Base-by-base conservation (phyloP, 225 moss, liverwort and hornwort species). In the Thuidium tamariscinum region DNA sequence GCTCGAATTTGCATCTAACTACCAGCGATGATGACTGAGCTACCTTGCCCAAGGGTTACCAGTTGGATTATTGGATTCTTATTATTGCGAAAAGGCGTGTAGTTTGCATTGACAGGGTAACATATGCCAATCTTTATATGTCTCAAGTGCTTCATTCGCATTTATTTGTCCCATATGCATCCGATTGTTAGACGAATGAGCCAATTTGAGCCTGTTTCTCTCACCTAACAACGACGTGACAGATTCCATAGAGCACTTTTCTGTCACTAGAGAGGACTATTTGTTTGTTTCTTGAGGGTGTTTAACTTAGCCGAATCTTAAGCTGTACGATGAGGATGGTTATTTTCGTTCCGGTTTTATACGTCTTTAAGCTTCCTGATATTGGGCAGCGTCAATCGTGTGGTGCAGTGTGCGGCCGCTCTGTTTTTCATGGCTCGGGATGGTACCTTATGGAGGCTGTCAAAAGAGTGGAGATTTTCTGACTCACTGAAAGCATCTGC, bases 401-500 rank as follows among this genome's bases (percentile, higher is more conserved):
- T 89, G 83, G 64, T 76, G 85, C 93, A 96, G 96, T 89, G 94
- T 89, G 90, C 89, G 32, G 92, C 93, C 82, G 98, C 98, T 49
- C 41, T 96, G 29, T 64, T 93, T 59, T 94, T 91, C 75, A 89
- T 99, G 88, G 82, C 77, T 67, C 91, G 87, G 84, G 92, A 95
- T 88, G 95, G 96, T 44, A 92, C 89, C 39, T 88, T 95, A 36
- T 78, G 91, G 86, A 89, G 83, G 32, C 82, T 90, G 79, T 67
- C 77, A 20, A 93, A 89, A 75, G 93, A 95, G 41, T 99, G 99
- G 99, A 99, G 93, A 51, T 88, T 96, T 48, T 7, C 61, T 36
- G 99, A 97, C 63, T 94, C 96, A 59, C 56, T 96, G 85, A 93
- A 88, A 88, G 94, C 94, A 85, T 97, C 99, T 55, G 99, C 99